These are phyloP conservation scores for Pythium pyrilobum DNA, from an alignment of 352 stramenopile species.

Conservation along the genomic window DNA sequence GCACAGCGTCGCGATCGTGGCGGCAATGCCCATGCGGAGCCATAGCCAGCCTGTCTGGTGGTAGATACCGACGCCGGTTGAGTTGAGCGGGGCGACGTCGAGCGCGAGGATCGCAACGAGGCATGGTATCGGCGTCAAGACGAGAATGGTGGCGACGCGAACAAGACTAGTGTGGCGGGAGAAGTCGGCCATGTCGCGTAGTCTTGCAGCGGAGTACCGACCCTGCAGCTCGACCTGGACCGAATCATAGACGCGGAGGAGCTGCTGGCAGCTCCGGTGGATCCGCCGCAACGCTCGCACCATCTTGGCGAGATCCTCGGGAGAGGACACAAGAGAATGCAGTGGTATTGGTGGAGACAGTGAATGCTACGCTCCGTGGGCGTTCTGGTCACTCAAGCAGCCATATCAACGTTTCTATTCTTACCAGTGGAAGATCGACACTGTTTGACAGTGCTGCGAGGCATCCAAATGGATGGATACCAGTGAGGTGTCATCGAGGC, in stretches of 20 bases:
- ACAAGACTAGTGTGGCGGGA: not conserved
- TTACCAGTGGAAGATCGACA: too few species aligned
- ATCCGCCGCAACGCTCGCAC: too few species aligned
- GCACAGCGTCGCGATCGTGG: not conserved
- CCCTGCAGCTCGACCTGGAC: not conserved
- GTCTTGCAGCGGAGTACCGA: not conserved
- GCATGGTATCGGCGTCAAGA: not conserved
- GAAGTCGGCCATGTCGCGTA: not conserved
- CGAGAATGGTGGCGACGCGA: not conserved
- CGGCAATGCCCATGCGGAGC: not conserved
- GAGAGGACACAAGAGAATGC: too few species aligned
- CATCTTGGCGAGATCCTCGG: too few species aligned
- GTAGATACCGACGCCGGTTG: not conserved
- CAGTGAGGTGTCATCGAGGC: too few species aligned
- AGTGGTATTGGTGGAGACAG: too few species aligned
- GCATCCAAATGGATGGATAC: too few species aligned
- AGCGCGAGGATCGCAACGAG: not conserved
- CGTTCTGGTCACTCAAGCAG: too few species aligned
- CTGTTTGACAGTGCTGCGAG: too few species aligned
- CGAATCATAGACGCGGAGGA: not conserved
- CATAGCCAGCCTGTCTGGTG: not conserved
- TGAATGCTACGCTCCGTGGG: too few species aligned
- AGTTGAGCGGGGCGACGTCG: not conserved
- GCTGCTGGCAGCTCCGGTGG: too few species aligned
- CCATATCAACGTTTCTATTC: too few species aligned